Conservation (phyloP, 179 eudicot genomes). For the Beta macrorhiza region DNA sequence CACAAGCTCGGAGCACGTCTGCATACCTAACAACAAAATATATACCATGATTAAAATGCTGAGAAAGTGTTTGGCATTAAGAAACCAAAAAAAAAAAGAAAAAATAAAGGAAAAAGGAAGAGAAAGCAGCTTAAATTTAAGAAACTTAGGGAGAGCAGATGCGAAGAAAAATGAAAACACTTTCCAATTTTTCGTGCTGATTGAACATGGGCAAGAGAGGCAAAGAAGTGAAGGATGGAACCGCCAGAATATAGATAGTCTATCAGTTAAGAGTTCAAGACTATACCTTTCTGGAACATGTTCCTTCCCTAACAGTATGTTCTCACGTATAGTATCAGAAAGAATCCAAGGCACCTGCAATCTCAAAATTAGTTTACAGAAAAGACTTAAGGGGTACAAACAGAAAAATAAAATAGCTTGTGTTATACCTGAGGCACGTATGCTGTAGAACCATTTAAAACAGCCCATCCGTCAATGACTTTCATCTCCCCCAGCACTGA, state of each 20-base stretch:
- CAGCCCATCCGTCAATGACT: slow-evolving; percentile 50
- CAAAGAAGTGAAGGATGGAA: neutral
- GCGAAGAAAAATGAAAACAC: neutral
- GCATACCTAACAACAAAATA: slow-evolving; percentile 52
- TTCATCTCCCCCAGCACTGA: slow-evolving; percentile 78
- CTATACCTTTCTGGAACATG: slow-evolving; percentile 64
- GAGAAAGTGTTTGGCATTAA: neutral
- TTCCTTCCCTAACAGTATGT: slow-evolving; percentile 73
- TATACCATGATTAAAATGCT: slow-evolving; percentile 18
- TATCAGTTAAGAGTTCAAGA: neutral
- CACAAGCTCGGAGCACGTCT: slow-evolving; percentile 70
- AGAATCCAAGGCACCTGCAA: slow-evolving; percentile 90
- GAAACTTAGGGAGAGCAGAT: slow-evolving; percentile 1
- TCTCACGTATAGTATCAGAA: slow-evolving; percentile 84
- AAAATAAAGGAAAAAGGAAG: no score
- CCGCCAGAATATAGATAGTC: slow-evolving; percentile 1
- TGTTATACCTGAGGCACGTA: slow-evolving; percentile 80
- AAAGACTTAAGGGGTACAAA: slow-evolving; percentile 8
- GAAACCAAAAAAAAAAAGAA: no score
- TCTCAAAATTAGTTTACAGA: slow-evolving; percentile 14
- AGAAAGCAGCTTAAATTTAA: slow-evolving; percentile 7
- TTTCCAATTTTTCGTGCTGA: neutral
- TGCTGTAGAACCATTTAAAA: slow-evolving; percentile 60
- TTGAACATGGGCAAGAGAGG: neutral
- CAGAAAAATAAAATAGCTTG: neutral